These are phyloP conservation scores for Venturia asperata DNA, from an alignment of 2,329 filamentous ascomycete species.

Conservation along the genomic window DNA sequence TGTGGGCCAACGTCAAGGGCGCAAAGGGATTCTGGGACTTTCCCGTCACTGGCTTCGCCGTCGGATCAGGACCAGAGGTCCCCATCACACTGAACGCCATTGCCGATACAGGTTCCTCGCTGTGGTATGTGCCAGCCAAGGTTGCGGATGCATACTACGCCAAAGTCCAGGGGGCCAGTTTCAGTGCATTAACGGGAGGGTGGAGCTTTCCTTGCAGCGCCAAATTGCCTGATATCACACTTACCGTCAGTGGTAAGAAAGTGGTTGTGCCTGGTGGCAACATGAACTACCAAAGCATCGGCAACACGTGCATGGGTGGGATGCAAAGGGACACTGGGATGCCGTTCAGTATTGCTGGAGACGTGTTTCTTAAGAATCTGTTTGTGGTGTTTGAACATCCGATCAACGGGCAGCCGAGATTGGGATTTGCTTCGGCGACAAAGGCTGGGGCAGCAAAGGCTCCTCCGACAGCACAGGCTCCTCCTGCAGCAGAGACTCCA, in stretches of 20 bases:
- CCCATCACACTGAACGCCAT: slow-evolving; percentile 45
- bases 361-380: slow-evolving; percentile 70
- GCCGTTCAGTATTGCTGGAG: slow-evolving; percentile 63
- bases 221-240: slow-evolving; percentile 12
- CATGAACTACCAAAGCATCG: slow-evolving; percentile 15
- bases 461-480: too few relatives aligned
- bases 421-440: slow-evolving; percentile 34
- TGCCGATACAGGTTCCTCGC: slow-evolving; percentile 64
- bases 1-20: slow-evolving; percentile 49
- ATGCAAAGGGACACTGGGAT: slow-evolving; percentile 57
- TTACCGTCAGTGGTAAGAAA: slow-evolving; percentile 12
- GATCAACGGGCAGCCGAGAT: slow-evolving; percentile 31
- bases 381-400: slow-evolving; percentile 63
- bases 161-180: slow-evolving; percentile 46
- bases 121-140: slow-evolving; percentile 46
- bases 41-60: slow-evolving; percentile 47
- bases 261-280: slow-evolving; percentile 11
- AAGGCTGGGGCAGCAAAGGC: too few relatives aligned
- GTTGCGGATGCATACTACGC: slow-evolving; percentile 55
- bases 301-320: slow-evolving; percentile 59
- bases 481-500: too few relatives aligned
- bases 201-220: slow-evolving; percentile 6
- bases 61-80: slow-evolving; percentile 40
- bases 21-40: slow-evolving; percentile 59
- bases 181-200: slow-evolving; percentile 27